Base-by-base conservation (phyloP, 495 filamentous ascomycete genomes). In the Aspergillus diversus region DNA sequence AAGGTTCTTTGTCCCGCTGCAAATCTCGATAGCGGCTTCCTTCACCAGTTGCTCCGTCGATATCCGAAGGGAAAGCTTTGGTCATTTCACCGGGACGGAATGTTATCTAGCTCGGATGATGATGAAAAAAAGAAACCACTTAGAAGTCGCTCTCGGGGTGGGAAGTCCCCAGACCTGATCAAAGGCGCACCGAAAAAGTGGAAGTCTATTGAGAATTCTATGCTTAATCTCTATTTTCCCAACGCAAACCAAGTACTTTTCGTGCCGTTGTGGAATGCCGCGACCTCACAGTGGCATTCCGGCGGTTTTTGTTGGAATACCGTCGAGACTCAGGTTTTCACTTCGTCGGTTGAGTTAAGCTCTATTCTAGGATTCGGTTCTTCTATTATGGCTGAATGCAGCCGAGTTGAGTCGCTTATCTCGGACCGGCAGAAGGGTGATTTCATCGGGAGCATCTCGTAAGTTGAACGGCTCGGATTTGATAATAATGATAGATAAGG, bases 361-460 rank as follows among this genome's bases (percentile, higher is more conserved):
- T 83, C 83, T 43, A 71, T 88, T n/a, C 73, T 85, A 27, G 87
- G 88, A 0, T 90, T 91, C 71, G 84, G 84, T 21, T 86, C 87
- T 37, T 85, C 82, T 13, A 80, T 89, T 55, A 90, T 90, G 87
- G 87, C 85, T 8, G 88, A 91, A 61, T 84, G 87, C 15, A 84
- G 82, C 21, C 84, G 87, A 16, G 73, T 91, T 9, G 78, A 86
- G 68, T 83, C 82, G 2, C 77, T 85, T 32, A 80, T 77, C 49
- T 84, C 85, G 9, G 84, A 87, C 66, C 80, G 79, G 34, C 83
- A 85, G 59, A 93, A 93, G 68, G 83, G 86, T 0, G 89, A 91
- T 64, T 90, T 93, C 63, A 90, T 94, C 47, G 88, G 87, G 0
- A 90, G 86, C 50, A 88, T 94, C 15, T 91, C 87, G 54, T 75